Evolutionary conservation across 1,284 basidiomycete species (phyloP).

Genomic region (Golubevia pallescens): DNA sequence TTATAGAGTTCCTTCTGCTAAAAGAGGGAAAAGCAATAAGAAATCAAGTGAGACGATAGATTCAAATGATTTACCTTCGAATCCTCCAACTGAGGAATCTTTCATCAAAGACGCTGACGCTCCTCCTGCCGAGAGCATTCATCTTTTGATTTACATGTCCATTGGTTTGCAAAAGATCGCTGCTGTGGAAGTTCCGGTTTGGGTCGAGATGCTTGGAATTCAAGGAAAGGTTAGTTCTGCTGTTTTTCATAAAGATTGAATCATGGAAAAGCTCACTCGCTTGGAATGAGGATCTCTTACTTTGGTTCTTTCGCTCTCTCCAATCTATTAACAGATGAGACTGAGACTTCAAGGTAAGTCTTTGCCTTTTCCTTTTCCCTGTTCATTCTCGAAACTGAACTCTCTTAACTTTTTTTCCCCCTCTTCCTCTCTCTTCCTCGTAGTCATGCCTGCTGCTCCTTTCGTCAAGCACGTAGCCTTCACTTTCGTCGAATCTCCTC

Average conservation of each 20-base stretch:
- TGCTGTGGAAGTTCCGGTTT: slow-evolving; percentile 49
- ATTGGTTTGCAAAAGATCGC: slow-evolving; percentile 56
- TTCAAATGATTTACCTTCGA: neutral
- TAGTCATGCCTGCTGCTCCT: slow-evolving; percentile 43
- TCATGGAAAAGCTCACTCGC: no score
- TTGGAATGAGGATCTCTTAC: no score
- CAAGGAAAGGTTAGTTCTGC: slow-evolving; percentile 32
- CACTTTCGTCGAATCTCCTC: slow-evolving; percentile 42
- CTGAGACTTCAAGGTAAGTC: no score
- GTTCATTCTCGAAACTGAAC: no score
- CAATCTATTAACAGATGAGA: no score
- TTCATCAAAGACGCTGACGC: neutral
- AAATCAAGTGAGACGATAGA: neutral
- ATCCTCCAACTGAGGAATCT: neutral
- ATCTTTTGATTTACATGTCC: slow-evolving; percentile 41
- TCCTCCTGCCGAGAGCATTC: slow-evolving; percentile 20
- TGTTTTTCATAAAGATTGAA: neutral
- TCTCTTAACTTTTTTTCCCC: neutral
- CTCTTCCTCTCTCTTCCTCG: slow-evolving; percentile 31
- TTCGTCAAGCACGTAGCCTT: slow-evolving; percentile 54
- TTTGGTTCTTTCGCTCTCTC: no score
- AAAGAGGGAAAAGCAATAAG: slow-evolving; percentile 14
- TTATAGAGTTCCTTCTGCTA: slow-evolving; percentile 28
- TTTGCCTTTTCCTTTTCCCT: no score
- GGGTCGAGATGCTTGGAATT: slow-evolving; percentile 54